These are phyloP conservation scores for Baudoinia panamericana DNA, from an alignment of 495 filamentous ascomycete genomes.

Conservation along the genomic window DNA sequence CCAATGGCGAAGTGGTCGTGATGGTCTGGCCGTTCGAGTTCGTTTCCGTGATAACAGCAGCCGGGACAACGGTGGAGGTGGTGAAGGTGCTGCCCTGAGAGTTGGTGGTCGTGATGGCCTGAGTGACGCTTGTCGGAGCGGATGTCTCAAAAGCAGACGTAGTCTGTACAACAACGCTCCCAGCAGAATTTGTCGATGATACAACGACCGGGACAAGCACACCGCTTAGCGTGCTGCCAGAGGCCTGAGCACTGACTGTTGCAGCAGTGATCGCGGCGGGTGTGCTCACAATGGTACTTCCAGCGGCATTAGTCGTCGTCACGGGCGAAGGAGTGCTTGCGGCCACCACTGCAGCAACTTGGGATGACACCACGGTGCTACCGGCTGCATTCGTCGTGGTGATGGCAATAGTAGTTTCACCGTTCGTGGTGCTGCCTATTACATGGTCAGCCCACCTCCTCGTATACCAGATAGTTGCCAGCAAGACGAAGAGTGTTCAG, in stretches of 20 bases:
- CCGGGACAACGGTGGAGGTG: conserved; percentile 23
- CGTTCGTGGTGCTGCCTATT: conserved; percentile 3
- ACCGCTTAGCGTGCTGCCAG: conserved; percentile 4
- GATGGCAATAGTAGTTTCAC: conserved; percentile 6
- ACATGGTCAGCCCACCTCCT: conserved; percentile 9
- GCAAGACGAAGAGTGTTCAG: neutral
- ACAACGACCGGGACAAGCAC: conserved; percentile 10
- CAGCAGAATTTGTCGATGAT: conserved; percentile 13
- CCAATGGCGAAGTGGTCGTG: conserved; percentile 19
- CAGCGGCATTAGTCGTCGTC: conserved; percentile 11
- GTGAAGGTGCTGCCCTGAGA: conserved; percentile 21
- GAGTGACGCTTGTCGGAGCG: conserved; percentile 19
- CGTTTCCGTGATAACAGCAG: conserved; percentile 20
- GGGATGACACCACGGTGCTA: conserved; percentile 3
- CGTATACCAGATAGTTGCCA: no score
- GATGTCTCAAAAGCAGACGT: conserved; percentile 18
- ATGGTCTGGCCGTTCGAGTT: conserved; percentile 15
- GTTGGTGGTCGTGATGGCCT: conserved; percentile 28
- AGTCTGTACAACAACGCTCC: conserved; percentile 41
- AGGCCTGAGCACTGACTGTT: neutral
- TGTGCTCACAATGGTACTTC: conserved; percentile 10
- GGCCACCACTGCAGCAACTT: neutral
- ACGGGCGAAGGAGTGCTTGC: conserved; percentile 9
- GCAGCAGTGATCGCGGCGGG: conserved; percentile 2
- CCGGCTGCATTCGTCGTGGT: conserved; percentile 8